Evolutionary conservation across 805 yeast species (phyloP).

Genomic region (Candida incommunis): DNA sequence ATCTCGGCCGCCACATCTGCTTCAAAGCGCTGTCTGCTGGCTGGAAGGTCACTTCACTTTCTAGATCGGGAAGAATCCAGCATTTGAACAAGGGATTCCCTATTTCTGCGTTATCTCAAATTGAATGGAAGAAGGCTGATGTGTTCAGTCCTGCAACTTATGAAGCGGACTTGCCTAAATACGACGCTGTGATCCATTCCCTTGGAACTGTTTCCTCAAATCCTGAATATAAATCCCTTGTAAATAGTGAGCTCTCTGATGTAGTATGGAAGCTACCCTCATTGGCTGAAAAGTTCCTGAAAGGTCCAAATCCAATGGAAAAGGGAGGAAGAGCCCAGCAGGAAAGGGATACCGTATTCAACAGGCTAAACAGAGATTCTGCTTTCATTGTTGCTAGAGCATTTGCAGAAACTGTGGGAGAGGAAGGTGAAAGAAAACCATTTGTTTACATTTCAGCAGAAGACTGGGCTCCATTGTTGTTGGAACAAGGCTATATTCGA

Average conservation of each 20-base stretch:
- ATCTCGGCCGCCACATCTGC: constrained; percentile 52
- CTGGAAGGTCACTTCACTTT: constrained; percentile 51
- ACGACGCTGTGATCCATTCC: constrained; percentile 65
- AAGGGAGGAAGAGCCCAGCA: constrained; percentile 4
- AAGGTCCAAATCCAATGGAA: constrained; percentile 44
- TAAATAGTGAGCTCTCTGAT: constrained; percentile 6
- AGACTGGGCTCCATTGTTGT: constrained; percentile 26
- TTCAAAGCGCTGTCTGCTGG: constrained; percentile 52
- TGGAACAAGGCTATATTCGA: constrained; percentile 52
- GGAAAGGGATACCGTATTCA: constrained; percentile 34
- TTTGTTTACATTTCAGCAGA: constrained; percentile 79
- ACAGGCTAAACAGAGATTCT: constrained; percentile 52
- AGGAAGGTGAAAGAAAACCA: constrained; percentile 13
- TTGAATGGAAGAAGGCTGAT: constrained; percentile 55
- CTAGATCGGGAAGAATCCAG: constrained; percentile 22
- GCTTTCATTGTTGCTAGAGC: constrained; percentile 52
- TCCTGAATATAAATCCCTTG: constrained; percentile 43
- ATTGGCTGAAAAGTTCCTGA: constrained; percentile 12
- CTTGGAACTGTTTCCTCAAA: constrained; percentile 67
- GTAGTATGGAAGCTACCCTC: not conserved
- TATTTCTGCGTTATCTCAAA: constrained; percentile 37
- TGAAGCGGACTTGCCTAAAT: constrained; percentile 28
- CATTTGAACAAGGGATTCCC: constrained; percentile 3
- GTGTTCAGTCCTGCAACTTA: constrained; percentile 54
- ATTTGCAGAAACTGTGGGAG: constrained; percentile 20